These are phyloP conservation scores for Martensiomyces pterosporus DNA, from an alignment of 192 early-diverging fungal genomes.

Conservation along the genomic window DNA sequence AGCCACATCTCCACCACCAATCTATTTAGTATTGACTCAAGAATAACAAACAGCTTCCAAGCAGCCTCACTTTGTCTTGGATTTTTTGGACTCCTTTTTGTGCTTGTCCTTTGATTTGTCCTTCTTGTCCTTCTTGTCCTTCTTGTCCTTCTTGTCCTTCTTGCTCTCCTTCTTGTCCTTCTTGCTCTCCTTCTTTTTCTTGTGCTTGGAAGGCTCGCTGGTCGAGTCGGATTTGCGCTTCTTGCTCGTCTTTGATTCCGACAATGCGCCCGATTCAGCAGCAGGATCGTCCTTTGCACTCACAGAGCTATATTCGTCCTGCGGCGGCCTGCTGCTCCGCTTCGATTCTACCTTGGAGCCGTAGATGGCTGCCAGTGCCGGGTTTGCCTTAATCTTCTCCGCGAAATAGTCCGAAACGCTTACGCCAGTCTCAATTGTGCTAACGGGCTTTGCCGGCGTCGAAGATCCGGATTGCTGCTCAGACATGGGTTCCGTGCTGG, in stretches of 20 bases:
- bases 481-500: conserved; percentile 3
- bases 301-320: too few species aligned
- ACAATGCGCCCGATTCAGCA: too few species aligned
- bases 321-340: conserved; percentile 2
- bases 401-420: conserved; percentile 47
- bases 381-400: conserved; percentile 32
- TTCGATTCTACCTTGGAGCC: conserved; percentile 17
- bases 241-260: conserved; percentile 19
- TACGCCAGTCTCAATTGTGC: conserved; percentile 19
- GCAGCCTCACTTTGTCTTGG: too few species aligned
- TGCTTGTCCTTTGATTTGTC: conserved; percentile 33
- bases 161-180: conserved; percentile 41
- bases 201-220: conserved; percentile 21
- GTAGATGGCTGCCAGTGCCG: conserved; percentile 35
- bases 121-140: conserved; percentile 21
- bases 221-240: conserved; percentile 17
- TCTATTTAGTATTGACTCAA: conserved; percentile 2
- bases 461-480: conserved; percentile 10
- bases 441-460: conserved; percentile 5
- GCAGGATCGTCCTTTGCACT: too few species aligned
- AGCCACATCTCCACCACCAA: conserved; percentile 17
- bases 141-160: conserved; percentile 20
- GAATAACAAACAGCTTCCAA: too few species aligned
- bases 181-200: conserved; percentile 47
- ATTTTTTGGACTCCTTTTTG: conserved; percentile 32